Base-by-base conservation (phyloP, 2,329 filamentous ascomycete genomes). In the Trichocomaceae sp. region DNA sequence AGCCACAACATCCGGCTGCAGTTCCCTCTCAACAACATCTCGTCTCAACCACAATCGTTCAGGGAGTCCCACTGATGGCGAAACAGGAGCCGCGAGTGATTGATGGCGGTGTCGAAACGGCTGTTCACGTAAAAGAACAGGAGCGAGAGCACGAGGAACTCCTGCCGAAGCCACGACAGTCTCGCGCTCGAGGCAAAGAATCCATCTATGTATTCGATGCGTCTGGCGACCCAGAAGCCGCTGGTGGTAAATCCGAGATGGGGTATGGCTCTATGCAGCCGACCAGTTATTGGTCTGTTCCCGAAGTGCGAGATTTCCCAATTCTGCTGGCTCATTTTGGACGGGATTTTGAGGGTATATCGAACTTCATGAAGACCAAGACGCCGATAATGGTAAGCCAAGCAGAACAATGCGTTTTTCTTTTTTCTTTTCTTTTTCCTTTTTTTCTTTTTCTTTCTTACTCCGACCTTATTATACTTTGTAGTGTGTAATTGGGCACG, bases 221-320 rank as follows among this genome's bases (percentile, higher is more conserved):
- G 1, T 62, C 63, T 6, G 47, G 22, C 19, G 69, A 72, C 51
- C 51, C 60, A 23, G 69, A 72, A 29, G 26, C 26, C 26, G 26
- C 26, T 12, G 54, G 60, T 35, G 23, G 57, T 17, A 65, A 64
- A 45, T 61, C 60, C 22, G 69, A 70, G 51, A 59, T 60, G 33
- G 55, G 55, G 44, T 74, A 73, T 60, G 69, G 69, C 13, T 68
- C 68, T 9, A 61, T 71, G 56, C 72, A 75, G 51, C 72, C 75
- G 29, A 77, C 74, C 4, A 78, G 76, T 56, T 79, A 79, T 62
- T 79, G 76, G 76, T 79, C 76, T 57, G 76, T 78, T 15, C 74
- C 75, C 12, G 76, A 79, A 59, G 70, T 75, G 58, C 67, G 70
- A 37, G 75, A 78, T 58, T 78, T 79, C 56, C 71, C 72, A 2